A percentile compares a stretch with the other conserved stretches of the same genome.
Evolutionary conservation across 257 asterid species (phyloP).

Genomic region (Scutellaria minor): DNA sequence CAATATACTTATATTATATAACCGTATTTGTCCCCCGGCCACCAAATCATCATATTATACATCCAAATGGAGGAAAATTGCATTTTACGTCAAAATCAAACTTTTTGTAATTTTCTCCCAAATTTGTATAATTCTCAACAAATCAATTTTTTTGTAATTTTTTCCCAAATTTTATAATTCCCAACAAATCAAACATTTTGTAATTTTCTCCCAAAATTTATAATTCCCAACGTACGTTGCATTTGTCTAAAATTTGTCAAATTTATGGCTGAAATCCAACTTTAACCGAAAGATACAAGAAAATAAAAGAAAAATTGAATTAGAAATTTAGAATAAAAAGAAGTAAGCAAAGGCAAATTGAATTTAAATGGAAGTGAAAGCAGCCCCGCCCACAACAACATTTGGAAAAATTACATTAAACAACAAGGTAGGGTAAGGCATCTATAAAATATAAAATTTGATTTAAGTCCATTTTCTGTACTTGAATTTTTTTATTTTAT

Average conservation of each 20-base stretch:
- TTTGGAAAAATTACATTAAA: no score
- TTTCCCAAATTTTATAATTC: neutral
- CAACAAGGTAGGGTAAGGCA: no score
- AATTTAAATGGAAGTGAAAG: no score
- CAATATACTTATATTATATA: no score
- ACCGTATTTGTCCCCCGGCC: neutral
- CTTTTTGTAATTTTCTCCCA: neutral
- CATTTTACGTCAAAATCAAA: constrained; percentile 16
- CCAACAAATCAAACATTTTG: neutral
- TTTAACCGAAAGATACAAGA: neutral
- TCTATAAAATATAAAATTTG: no score
- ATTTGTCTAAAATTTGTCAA: neutral
- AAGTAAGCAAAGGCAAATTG: neutral
- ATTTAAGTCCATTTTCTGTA: no score
- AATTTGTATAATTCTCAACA: neutral
- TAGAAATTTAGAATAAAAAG: no score
- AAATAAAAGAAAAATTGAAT: neutral
- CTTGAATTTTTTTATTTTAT: no score
- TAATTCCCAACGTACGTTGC: neutral
- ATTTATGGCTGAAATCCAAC: neutral
- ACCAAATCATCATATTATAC: constrained; percentile 7
- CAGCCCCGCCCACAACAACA: no score
- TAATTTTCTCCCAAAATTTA: neutral
- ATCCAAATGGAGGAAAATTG: constrained; percentile 5
- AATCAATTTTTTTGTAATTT: neutral